phyloP scores from a whole-genome alignment of 2,329 filamentous ascomycete genomes.

The Beauveria rudraprayagi region DNA sequence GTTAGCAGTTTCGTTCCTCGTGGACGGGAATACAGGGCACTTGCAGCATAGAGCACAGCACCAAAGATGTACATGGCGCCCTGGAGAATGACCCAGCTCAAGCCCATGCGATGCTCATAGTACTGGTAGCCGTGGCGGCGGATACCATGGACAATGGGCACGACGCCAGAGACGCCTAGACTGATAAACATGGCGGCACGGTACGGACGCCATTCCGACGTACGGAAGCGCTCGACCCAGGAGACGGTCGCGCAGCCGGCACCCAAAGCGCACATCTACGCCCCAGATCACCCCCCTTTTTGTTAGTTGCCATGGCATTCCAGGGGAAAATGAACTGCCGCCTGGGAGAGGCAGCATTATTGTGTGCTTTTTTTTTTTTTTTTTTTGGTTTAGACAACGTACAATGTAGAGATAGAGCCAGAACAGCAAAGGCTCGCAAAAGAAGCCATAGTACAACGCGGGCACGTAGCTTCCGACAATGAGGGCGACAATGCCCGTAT shows the following conservation, averaged over 20 bases:
- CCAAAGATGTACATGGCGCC: slow-evolving; percentile 80
- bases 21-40: no score
- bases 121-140: slow-evolving; percentile 56
- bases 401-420: slow-evolving; percentile 69
- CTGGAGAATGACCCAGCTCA: slow-evolving; percentile 73
- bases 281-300: neutral
- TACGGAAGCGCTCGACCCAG: slow-evolving; percentile 74
- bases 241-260: slow-evolving; percentile 69
- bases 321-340: neutral
- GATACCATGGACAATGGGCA: slow-evolving; percentile 76
- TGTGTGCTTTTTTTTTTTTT: no score
- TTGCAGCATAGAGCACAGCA: slow-evolving; percentile 75
- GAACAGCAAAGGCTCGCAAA: slow-evolving; percentile 58
- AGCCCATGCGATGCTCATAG: slow-evolving; percentile 65
- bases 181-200: slow-evolving; percentile 83
- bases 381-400: slow-evolving; percentile 21
- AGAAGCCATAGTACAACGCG: slow-evolving; percentile 80
- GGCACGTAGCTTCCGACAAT: slow-evolving; percentile 91
- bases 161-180: slow-evolving; percentile 73
- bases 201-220: slow-evolving; percentile 74
- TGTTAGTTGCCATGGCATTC: slow-evolving; percentile 14
- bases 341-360: no score
- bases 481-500: slow-evolving; percentile 83
- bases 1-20: no score
- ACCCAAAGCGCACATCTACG: slow-evolving; percentile 69